phyloP scores from a whole-genome alignment of 1,284 basidiomycete species.

The Chalciporus sp. region DNA sequence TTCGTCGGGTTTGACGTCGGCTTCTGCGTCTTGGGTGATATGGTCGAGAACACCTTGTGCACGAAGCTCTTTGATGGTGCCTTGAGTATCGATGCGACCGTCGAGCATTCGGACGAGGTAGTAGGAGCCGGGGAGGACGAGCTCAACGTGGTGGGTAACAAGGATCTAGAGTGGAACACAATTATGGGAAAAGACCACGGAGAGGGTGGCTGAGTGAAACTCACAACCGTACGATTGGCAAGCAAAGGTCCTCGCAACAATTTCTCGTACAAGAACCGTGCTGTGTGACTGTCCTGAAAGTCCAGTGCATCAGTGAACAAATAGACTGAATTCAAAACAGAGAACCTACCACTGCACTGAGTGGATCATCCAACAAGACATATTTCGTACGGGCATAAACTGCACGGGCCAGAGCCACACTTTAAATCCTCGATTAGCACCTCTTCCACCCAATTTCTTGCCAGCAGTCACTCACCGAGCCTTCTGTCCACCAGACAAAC shows the following conservation, averaged over 20 bases:
- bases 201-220: constrained; percentile 12
- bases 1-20: constrained; percentile 23
- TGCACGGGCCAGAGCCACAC: constrained; percentile 59
- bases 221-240: constrained; percentile 57
- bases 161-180: constrained; percentile 40
- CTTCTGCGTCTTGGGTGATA: constrained; percentile 41
- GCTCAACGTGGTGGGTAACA: constrained; percentile 68
- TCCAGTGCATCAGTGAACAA: background rate
- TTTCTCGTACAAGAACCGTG: constrained; percentile 56
- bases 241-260: constrained; percentile 58
- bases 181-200: background rate
- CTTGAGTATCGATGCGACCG: constrained; percentile 60
- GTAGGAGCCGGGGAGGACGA: constrained; percentile 57
- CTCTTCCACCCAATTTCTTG: background rate
- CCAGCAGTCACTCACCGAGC: constrained; percentile 38
- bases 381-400: constrained; percentile 55
- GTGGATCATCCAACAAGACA: constrained; percentile 58
- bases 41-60: constrained; percentile 49
- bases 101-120: constrained; percentile 65
- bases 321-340: background rate
- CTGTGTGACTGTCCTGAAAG: constrained; percentile 59
- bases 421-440: constrained; percentile 16
- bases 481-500: constrained; percentile 56
- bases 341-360: constrained; percentile 52
- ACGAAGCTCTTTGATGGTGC: constrained; percentile 52